Evolutionary conservation across 768 basidiomycete genomes (phyloP).

Genomic region (Daedalea quercina): DNA sequence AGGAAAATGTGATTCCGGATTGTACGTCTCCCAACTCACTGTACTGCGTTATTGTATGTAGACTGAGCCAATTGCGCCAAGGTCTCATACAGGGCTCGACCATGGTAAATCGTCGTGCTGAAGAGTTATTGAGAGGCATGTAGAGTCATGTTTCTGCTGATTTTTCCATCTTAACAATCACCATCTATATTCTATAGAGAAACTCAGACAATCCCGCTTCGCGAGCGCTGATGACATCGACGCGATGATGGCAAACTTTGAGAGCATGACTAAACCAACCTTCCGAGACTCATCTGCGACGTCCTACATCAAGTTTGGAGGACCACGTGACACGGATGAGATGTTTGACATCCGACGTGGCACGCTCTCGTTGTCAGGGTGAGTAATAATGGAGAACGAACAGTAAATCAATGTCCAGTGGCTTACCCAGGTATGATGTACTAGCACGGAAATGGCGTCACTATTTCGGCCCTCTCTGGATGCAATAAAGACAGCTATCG

Average conservation of each 20-base stretch:
- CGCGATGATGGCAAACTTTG: constrained; percentile 32
- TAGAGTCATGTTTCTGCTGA: not conserved
- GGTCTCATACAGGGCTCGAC: constrained; percentile 37
- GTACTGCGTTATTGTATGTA: not conserved
- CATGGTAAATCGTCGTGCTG: constrained; percentile 30
- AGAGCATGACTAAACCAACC: constrained; percentile 33
- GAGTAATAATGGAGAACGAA: too few relatives aligned
- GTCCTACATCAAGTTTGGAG: constrained; percentile 37
- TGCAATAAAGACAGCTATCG: too few relatives aligned
- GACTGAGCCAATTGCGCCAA: constrained; percentile 7
- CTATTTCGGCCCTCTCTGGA: too few relatives aligned
- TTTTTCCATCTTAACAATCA: not conserved
- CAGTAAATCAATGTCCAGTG: too few relatives aligned
- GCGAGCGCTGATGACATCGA: constrained; percentile 10
- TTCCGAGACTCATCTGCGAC: constrained; percentile 33
- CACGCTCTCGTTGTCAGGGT: constrained; percentile 34
- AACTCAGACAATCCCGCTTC: constrained; percentile 27
- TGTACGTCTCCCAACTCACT: not conserved
- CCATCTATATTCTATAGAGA: constrained; percentile 14
- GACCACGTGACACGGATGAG: constrained; percentile 30
- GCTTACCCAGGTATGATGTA: too few relatives aligned
- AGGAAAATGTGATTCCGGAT: constrained; percentile 35
- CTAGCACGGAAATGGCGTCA: too few relatives aligned
- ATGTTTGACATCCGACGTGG: constrained; percentile 32
- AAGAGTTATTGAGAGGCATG: constrained; percentile 24